Conservation (phyloP, 2,329 filamentous ascomycete species). For the Dothidotthia symphoricarpi region DNA sequence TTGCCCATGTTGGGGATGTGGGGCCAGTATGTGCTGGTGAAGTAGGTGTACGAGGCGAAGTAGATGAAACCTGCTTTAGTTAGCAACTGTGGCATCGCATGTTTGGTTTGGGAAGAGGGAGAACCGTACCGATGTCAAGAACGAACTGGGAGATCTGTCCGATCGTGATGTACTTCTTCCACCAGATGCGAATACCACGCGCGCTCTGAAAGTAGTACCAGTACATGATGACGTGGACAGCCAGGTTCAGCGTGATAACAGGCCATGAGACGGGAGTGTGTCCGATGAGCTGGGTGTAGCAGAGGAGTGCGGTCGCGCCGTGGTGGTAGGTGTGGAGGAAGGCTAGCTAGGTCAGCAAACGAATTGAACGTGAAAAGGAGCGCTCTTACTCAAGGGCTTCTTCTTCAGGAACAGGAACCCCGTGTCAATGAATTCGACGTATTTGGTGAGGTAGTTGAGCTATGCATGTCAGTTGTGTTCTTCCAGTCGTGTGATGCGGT, state of each 20-base stretch:
- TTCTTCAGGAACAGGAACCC: constrained; percentile 98
- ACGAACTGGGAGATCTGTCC: constrained; percentile 97
- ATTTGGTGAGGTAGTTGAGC: constrained; percentile 98
- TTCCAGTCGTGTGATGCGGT: background rate
- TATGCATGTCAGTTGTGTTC: constrained; percentile 48
- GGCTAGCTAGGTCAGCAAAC: constrained; percentile 46
- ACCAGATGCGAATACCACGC: constrained; percentile 93
- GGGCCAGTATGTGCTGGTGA: constrained; percentile 84
- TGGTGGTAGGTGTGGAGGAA: constrained; percentile 99
- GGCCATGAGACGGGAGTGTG: constrained; percentile 94
- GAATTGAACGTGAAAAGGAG: background rate
- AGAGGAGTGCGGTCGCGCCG: constrained; percentile 91
- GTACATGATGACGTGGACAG: constrained; percentile 98
- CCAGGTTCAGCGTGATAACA: constrained; percentile 85
- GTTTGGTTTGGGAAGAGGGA: background rate
- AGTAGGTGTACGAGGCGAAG: constrained; percentile 99
- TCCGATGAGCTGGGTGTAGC: constrained; percentile 95
- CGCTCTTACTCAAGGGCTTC: constrained; percentile 79
- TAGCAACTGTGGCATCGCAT: constrained; percentile 10
- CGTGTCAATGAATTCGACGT: constrained; percentile 91
- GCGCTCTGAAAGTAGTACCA: constrained; percentile 99
- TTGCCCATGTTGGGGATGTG: constrained; percentile 79
- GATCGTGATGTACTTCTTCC: constrained; percentile 99
- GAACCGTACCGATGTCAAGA: constrained; percentile 80
- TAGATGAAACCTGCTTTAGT: constrained; percentile 80